Conservation (phyloP, 352 stramenopile species). For the Globisporangium abappressorium region DNA sequence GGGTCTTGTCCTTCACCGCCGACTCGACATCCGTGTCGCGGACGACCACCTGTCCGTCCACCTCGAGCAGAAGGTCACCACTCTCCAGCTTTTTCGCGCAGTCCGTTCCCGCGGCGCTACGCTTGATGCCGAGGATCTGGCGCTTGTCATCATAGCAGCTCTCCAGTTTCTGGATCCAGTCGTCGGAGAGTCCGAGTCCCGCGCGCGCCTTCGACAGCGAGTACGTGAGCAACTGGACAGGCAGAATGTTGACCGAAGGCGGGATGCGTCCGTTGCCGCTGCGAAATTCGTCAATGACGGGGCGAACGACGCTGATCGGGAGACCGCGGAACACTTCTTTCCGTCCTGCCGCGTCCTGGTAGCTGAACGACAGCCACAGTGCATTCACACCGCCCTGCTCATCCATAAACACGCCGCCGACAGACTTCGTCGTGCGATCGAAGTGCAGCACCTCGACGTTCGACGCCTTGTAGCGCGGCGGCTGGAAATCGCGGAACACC, state of each 20-base stretch:
- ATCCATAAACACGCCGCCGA: conserved; percentile 85
- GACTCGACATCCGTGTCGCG: conserved; percentile 79
- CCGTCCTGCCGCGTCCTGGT: conserved; percentile 67
- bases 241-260: conserved; percentile 57
- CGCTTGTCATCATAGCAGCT: conserved; percentile 75
- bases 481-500: conserved; percentile 81
- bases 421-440: conserved; percentile 84
- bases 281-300: conserved; percentile 60
- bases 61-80: conserved; percentile 81
- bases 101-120: conserved; percentile 63
- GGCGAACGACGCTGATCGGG: conserved; percentile 58
- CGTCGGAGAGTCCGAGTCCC: conserved; percentile 78
- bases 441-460: conserved; percentile 89
- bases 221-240: conserved; percentile 76
- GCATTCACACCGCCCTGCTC: conserved; percentile 65
- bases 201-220: conserved; percentile 84
- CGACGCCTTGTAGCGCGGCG: conserved; percentile 78
- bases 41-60: conserved; percentile 73
- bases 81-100: conserved; percentile 68
- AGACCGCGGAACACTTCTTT: conserved; percentile 87
- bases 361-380: conserved; percentile 86
- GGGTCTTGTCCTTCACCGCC: conserved; percentile 44
- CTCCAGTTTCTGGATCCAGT: conserved; percentile 84
- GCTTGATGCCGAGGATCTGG: conserved; percentile 86
- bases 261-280: conserved; percentile 35